phyloP scores from a whole-genome alignment of 371 early-diverging fungal species.

The Blyttiomyces sp. region DNA sequence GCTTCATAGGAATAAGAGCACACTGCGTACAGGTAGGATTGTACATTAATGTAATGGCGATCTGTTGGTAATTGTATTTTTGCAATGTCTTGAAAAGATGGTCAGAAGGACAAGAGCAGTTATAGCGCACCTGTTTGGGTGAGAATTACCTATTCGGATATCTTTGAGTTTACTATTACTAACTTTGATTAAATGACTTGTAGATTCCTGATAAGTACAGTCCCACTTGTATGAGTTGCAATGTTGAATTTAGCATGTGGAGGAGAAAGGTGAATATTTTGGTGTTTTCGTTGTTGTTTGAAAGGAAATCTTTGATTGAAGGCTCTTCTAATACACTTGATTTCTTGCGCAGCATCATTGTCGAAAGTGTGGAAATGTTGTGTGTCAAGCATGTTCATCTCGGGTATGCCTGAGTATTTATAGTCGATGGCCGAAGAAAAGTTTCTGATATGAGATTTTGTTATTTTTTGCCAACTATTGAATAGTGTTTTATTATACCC shows the following conservation, averaged over 20 bases:
- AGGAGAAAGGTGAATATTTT: constrained; percentile 31
- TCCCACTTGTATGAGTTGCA: constrained; percentile 35
- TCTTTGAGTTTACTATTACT: no score
- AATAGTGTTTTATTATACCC: neutral
- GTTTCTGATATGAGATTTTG: neutral
- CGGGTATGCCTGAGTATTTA: constrained; percentile 2
- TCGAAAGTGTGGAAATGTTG: constrained; percentile 67
- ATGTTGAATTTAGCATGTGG: constrained; percentile 52
- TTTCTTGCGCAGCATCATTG: constrained; percentile 58
- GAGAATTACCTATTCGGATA: no score
- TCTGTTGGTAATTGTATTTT: no score
- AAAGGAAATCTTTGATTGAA: no score
- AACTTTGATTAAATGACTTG: no score
- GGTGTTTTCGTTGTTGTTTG: no score
- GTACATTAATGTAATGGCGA: no score
- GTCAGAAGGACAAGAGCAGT: no score
- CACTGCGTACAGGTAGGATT: constrained; percentile 46
- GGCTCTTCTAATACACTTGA: neutral
- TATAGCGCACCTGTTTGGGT: constrained; percentile 10
- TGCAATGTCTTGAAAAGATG: no score
- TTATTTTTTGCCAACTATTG: no score
- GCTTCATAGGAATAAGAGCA: constrained; percentile 46
- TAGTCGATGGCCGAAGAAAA: neutral
- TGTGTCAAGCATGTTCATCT: constrained; percentile 66
- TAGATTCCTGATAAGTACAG: constrained; percentile 10